These are phyloP conservation scores for Tuctoria greenei DNA, from an alignment of 176 grass and related monocot species.

Conservation along the genomic window DNA sequence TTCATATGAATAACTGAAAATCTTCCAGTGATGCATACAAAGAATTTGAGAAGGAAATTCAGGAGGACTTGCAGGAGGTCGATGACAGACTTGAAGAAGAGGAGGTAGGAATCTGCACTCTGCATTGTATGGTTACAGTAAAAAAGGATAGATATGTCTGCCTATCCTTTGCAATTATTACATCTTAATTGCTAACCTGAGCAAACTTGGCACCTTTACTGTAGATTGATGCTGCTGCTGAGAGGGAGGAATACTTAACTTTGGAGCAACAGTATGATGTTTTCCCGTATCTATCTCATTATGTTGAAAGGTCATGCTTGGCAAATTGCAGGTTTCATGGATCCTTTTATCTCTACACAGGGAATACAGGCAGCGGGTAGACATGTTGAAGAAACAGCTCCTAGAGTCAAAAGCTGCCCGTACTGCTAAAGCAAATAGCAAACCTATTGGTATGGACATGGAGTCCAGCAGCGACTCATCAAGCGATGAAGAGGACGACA, in stretches of 20 bases:
- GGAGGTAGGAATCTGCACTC: slow-evolving; percentile 56
- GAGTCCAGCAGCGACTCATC: slow-evolving; percentile 49
- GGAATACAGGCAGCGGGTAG: slow-evolving; percentile 46
- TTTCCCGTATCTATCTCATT: neutral
- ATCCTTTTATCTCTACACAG: slow-evolving; percentile 37
- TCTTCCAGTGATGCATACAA: slow-evolving; percentile 71
- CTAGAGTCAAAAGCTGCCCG: slow-evolving; percentile 40
- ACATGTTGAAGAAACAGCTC: slow-evolving; percentile 58
- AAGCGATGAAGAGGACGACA: slow-evolving; percentile 49
- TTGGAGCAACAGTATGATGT: slow-evolving; percentile 73
- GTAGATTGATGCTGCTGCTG: slow-evolving; percentile 95
- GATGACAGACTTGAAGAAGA: slow-evolving; percentile 78
- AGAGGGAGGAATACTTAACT: slow-evolving; percentile 75
- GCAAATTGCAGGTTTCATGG: slow-evolving; percentile 8
- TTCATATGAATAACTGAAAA: slow-evolving; percentile 18
- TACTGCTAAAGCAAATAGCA: slow-evolving; percentile 39
- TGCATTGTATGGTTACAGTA: neutral
- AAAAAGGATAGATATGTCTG: neutral
- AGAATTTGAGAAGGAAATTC: slow-evolving; percentile 99
- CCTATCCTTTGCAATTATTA: neutral
- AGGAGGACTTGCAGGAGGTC: slow-evolving; percentile 74
- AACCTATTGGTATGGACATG: slow-evolving; percentile 39
- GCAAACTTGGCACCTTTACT: slow-evolving; percentile 18
- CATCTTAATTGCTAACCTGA: slow-evolving; percentile 24
- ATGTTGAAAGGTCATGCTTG: slow-evolving; percentile 12